Evolutionary conservation across 75 land plant species (phyloP).

Genomic region (Adiantum capillusveneris): DNA sequence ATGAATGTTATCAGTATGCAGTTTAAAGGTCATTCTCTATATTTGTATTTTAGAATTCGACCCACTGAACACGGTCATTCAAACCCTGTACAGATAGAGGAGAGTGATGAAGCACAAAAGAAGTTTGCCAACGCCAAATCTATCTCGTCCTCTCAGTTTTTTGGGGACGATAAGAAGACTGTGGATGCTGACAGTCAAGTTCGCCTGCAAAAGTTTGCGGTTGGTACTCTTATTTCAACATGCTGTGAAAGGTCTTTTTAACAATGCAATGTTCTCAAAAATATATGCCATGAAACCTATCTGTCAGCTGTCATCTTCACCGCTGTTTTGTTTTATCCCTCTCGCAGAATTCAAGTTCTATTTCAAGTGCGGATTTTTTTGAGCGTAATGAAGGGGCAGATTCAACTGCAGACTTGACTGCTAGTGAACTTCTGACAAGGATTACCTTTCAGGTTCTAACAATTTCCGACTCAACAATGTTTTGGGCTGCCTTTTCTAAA

Average conservation of each 20-base stretch:
- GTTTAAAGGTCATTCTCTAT: not conserved
- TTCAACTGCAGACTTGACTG: constrained; percentile 33
- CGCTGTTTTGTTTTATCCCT: not conserved
- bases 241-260: no score
- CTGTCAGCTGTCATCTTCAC: no score
- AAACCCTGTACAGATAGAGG: constrained; percentile 23
- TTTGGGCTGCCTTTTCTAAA: no score
- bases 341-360: constrained; percentile 33
- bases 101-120: constrained; percentile 42
- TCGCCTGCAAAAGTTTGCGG: constrained; percentile 41
- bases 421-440: constrained; percentile 37
- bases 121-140: constrained; percentile 52
- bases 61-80: not conserved
- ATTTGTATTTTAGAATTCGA: not conserved
- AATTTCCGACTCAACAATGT: no score
- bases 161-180: constrained; percentile 34
- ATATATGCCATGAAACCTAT: no score
- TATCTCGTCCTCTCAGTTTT: constrained; percentile 44
- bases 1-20: not conserved
- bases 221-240: no score
- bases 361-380: constrained; percentile 54
- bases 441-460: constrained; percentile 44
- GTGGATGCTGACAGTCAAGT: constrained; percentile 28
- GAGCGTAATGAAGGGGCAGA: constrained; percentile 31
- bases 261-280: no score